Base-by-base conservation (phyloP, 768 basidiomycete genomes). In the Sporobolomyces roseus region DNA sequence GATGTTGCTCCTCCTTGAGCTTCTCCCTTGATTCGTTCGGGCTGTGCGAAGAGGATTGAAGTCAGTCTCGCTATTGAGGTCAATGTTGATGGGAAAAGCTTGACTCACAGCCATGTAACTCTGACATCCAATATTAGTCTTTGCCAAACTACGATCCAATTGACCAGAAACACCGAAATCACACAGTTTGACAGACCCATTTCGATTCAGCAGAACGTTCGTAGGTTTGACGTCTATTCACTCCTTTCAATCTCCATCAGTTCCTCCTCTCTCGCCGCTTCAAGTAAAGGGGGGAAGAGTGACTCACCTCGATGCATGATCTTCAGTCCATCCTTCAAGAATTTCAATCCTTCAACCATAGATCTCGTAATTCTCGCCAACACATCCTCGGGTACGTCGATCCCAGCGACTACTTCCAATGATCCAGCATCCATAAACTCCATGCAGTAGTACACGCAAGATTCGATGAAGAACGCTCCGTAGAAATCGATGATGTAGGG, bases 341-440 rank as follows among this genome's bases (percentile, higher is more conserved):
- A 98, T 76, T 89, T 89, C 72, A 99, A 84, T 5, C 96, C 96
- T 25, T 85, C 84, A 53, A 93, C 88, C 86, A 96, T 89, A 68
- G 83, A 85, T 14, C 82, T 83, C 2, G 91, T 88, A 61, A 98
- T 89, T 54, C 89, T 83, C 17, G 87, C 86, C 29, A 99, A 81
- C 14, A 94, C 91, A 43, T 86, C 82, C 77, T 99, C 96, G 1
- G 83, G 81, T 3, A 88, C 81, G 46, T 87, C 84, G 45, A 80
- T 80, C 36, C 82, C 79, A 71, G 83, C 80, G 32, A 98, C 83
- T 72, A 88, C 90, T 78, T 97, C 96, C 53, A 99, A 83, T 46
- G 87, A 89, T n/a, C 93, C 93, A 16, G 93, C 93, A 78, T 99
- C 94, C 96, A 99, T 99, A 80, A 88, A 91, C 82, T 99, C 96